A percentile compares a stretch with the other conserved stretches of the same genome.
These are phyloP conservation scores for Puccinellia tenuiflora DNA, from an alignment of 176 grass and related monocot genomes.

Conservation along the genomic window DNA sequence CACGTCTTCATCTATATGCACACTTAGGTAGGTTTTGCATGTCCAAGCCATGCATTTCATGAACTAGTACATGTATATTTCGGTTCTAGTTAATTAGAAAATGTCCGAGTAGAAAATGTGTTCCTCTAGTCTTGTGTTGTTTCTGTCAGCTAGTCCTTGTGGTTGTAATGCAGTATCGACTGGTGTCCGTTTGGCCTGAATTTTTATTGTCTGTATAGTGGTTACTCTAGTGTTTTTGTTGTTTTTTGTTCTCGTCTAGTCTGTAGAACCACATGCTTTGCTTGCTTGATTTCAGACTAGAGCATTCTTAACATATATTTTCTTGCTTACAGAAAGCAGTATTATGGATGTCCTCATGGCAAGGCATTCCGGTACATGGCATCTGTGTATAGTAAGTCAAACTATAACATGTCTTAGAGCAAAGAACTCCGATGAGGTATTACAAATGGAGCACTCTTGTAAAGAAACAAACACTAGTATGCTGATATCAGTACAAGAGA, in stretches of 20 bases:
- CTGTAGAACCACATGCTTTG: background rate
- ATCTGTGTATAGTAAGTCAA: constrained; percentile 72
- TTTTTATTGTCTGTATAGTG: background rate
- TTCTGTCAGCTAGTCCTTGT: no score
- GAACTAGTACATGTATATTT: no score
- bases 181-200: background rate
- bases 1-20: no score
- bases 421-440: constrained; percentile 93
- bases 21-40: no score
- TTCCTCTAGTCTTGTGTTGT: no score
- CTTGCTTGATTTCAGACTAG: constrained; percentile 23
- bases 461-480: constrained; percentile 13
- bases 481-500: no score
- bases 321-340: constrained; percentile 64
- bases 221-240: background rate
- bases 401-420: constrained; percentile 94
- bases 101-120: no score
- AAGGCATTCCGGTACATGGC: constrained; percentile 82
- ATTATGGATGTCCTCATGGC: constrained; percentile 87
- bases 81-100: no score
- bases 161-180: background rate
- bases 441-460: constrained; percentile 90
- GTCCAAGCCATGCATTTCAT: no score
- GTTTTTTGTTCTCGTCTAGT: background rate
- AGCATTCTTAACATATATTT: constrained; percentile 25